Evolutionary conservation across 2,329 filamentous ascomycete species (phyloP), one percentile per base, ranked within the genome.

Genomic region (Xylaria arbuscula): DNA sequence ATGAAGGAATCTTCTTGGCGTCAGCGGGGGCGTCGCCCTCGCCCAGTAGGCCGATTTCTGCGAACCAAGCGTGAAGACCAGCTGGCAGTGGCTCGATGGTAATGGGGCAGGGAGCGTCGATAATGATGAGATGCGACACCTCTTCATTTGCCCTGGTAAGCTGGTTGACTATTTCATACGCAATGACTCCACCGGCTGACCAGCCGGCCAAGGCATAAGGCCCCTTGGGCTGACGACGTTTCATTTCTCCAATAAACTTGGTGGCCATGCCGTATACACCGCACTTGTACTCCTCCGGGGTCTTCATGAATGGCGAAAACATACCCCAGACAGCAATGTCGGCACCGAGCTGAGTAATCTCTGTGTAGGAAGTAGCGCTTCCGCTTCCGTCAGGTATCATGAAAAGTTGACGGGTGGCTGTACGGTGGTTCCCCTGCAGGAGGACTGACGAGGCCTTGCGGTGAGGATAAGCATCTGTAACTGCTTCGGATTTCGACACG

Each of bases 111-210:
- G 90, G 90, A 0, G 89, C 83, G 74, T 93, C 90, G 57, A 93
- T 87, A 61, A 92, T 82, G 62, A 92, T 83, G 11, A 92, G 82
- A 60, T 86, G 81, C 5, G 87, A 85, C 3, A 92, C 88, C 19
- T 76, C 76, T 53, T 91, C 87, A 17, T 87, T 86, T 2, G 83
- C 83, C 69, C 85, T 83, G 66, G 84, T 84, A 17, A 92, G 83
- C 70, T 90, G 87, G 62, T 86, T 85, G 17, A 88, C 86, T 10
- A 89, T 88, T 72, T 92, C 89, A 74, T 88, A 93, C 50, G 91
- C 90, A 67, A 90, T 89, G 56, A 93, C 90, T 42, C 92, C 91
- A 32, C 92, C 92, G 1, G 90, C 91, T n/a, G 88, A 92, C 92
- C 91, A 94, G 28, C 92, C 92, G 17, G 88, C 87, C 0, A 93